Conservation (phyloP, 1,284 basidiomycete genomes). For the Ceratobasidium theobromae region DNA sequence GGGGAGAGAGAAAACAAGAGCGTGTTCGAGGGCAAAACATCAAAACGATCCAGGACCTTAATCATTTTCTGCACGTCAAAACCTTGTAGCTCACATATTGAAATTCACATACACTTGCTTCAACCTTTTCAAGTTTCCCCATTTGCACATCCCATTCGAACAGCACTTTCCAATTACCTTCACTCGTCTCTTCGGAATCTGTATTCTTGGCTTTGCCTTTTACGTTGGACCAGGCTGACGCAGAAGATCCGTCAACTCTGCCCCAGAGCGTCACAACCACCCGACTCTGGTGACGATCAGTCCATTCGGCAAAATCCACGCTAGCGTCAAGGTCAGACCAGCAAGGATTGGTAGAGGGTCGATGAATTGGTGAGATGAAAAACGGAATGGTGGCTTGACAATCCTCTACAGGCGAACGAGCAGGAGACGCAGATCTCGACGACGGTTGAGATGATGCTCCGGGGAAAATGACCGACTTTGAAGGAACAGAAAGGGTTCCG, state of each 20-base stretch:
- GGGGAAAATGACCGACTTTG: slow-evolving; percentile 13
- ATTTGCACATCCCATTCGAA: slow-evolving; percentile 70
- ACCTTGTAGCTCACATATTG: neutral
- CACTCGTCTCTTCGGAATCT: slow-evolving; percentile 33
- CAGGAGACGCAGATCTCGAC: slow-evolving; percentile 30
- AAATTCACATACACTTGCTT: slow-evolving; percentile 57
- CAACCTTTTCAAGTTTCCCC: slow-evolving; percentile 58
- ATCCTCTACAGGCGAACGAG: slow-evolving; percentile 15
- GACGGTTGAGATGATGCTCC: slow-evolving; percentile 19
- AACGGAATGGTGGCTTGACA: slow-evolving; percentile 48
- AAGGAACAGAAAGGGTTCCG: slow-evolving; percentile 16
- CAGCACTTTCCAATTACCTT: slow-evolving; percentile 59
- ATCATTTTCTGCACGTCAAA: slow-evolving; percentile 27
- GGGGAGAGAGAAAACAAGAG: slow-evolving; percentile 65
- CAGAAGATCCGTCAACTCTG: slow-evolving; percentile 41
- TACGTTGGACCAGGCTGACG: slow-evolving; percentile 47
- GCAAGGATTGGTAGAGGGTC: slow-evolving; percentile 73
- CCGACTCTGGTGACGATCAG: slow-evolving; percentile 27
- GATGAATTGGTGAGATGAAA: slow-evolving; percentile 69
- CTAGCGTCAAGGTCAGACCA: slow-evolving; percentile 46
- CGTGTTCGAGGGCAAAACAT: slow-evolving; percentile 68
- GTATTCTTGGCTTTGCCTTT: slow-evolving; percentile 39
- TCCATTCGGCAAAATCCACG: slow-evolving; percentile 32
- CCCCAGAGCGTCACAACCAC: slow-evolving; percentile 37
- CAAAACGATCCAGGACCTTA: slow-evolving; percentile 52